phyloP scores from a whole-genome alignment of 768 basidiomycete species.

The Boletus reticulatus region DNA sequence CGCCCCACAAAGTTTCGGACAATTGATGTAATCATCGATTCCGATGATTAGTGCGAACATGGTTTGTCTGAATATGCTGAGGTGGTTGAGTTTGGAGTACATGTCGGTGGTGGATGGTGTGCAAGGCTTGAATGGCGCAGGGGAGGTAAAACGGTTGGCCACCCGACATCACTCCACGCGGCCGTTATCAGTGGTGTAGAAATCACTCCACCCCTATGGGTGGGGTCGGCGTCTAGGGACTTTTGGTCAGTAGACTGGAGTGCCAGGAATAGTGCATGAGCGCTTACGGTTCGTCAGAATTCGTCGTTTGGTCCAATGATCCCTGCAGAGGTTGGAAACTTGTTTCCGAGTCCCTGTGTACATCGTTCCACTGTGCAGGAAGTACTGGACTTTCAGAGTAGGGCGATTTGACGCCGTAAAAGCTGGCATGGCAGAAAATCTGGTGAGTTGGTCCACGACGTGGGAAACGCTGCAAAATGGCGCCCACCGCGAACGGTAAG shows the following conservation, averaged over 20 bases:
- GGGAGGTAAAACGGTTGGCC: not conserved
- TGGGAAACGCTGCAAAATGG: too few species aligned
- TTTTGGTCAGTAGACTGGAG: not conserved
- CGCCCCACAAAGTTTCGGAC: conserved; percentile 34
- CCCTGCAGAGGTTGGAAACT: too few species aligned
- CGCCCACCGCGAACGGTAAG: too few species aligned
- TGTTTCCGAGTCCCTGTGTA: too few species aligned
- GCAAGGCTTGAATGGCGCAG: not conserved
- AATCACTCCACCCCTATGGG: not conserved
- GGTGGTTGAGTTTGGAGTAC: not conserved
- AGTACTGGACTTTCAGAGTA: too few species aligned
- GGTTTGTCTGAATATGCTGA: conserved; percentile 6
- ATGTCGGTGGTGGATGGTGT: not conserved
- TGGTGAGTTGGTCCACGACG: too few species aligned
- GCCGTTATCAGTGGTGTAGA: not conserved
- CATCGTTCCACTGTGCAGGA: too few species aligned
- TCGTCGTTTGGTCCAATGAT: too few species aligned
- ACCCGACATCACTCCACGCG: too few species aligned
- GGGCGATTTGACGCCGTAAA: too few species aligned
- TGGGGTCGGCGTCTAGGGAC: not conserved
- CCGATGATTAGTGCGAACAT: conserved; percentile 44
- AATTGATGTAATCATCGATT: conserved; percentile 38
- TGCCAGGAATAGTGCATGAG: not conserved
- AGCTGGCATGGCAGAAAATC: too few species aligned
- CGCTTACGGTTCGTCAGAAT: too few species aligned